Evolutionary conservation across 371 early-diverging fungal species (phyloP).

Genomic region (Rhizopus delemar): DNA sequence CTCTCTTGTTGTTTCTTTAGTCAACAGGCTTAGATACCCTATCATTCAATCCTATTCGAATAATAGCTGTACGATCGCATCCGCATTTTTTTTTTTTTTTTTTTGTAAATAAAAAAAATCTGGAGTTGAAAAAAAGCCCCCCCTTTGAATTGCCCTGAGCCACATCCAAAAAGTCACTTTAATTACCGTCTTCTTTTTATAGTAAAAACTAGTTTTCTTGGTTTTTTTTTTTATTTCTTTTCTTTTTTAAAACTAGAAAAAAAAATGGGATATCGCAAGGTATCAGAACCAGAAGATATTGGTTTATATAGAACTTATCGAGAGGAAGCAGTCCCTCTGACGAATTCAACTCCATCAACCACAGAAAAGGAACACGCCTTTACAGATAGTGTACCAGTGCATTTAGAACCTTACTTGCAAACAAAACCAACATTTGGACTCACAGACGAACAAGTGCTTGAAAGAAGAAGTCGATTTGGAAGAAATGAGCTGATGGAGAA

Average conservation of each 20-base stretch:
- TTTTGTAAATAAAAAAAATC: too few relatives aligned
- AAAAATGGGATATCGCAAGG: constrained; percentile 23
- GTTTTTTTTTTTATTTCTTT: neutral
- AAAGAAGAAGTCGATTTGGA: constrained; percentile 65
- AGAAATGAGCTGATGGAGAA: constrained; percentile 75
- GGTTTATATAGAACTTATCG: constrained; percentile 15
- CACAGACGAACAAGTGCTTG: constrained; percentile 53
- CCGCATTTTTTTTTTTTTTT: too few relatives aligned
- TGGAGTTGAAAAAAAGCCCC: too few relatives aligned
- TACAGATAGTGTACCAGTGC: constrained; percentile 63
- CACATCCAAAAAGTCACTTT: too few relatives aligned
- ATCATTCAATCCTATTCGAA: too few relatives aligned
- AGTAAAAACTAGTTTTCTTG: neutral
- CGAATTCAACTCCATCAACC: constrained; percentile 2
- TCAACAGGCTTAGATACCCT: too few relatives aligned
- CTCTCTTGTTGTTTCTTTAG: too few relatives aligned
- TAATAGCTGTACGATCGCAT: too few relatives aligned
- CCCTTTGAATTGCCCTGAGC: too few relatives aligned
- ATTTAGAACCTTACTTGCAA: constrained; percentile 69
- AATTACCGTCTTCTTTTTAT: too few relatives aligned
- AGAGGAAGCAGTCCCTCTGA: constrained; percentile 31
- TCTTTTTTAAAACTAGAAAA: neutral
- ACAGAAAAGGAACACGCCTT: constrained; percentile 15
- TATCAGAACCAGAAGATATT: constrained; percentile 20
- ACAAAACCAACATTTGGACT: constrained; percentile 69